Base-by-base conservation (phyloP, 768 basidiomycete genomes). In the Rhizopogon vinicolor region DNA sequence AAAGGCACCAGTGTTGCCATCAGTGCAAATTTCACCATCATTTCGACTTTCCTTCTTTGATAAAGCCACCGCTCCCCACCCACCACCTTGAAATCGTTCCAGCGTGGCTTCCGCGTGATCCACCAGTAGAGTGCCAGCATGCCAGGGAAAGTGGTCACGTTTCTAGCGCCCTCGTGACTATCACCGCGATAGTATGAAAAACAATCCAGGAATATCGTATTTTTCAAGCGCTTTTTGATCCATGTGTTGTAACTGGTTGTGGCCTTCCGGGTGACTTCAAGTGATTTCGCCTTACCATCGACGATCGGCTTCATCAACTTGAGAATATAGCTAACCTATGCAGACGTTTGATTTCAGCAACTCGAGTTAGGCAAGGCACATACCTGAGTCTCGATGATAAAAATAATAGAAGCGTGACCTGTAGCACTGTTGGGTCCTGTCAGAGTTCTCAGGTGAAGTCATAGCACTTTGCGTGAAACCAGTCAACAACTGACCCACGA, bases 391-490 rank as follows among this genome's bases (percentile, higher is more conserved):
- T 85, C 84, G 58, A 80, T 74, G 51, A 72, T 74, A 63, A 80
- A 84, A 45, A 85, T 72, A 37, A 81, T 73, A 25, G 84, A 84
- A 8, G 78, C 79, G 60, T 85, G 84, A 13, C 83, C 84, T 7
- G 79, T 73, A 29, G 76, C 78, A 35, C 76, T 76, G 62, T 86
- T 86, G 3, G 84, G 83, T 0, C 80, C 80, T 81, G 53, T 7
- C 28, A 52, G 18, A 40, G 39, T 19, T 51, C 7, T 49, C 51
- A 44, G 28, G 35, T 41, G 16, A 44, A 42, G 18, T 42, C 25
- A 42, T 12, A 35, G 28, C 28, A 25, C 22, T 41, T 22, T 37
- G 29, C 37, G 5, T 37, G 19, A 22, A 44, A 39, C 35, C 41
- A 41, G 28, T 18, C 37, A 22, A 58, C 9, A 45, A 61, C 74